Conservation (phyloP, 2,329 filamentous ascomycete genomes). For the Colletotrichum sp. region DNA sequence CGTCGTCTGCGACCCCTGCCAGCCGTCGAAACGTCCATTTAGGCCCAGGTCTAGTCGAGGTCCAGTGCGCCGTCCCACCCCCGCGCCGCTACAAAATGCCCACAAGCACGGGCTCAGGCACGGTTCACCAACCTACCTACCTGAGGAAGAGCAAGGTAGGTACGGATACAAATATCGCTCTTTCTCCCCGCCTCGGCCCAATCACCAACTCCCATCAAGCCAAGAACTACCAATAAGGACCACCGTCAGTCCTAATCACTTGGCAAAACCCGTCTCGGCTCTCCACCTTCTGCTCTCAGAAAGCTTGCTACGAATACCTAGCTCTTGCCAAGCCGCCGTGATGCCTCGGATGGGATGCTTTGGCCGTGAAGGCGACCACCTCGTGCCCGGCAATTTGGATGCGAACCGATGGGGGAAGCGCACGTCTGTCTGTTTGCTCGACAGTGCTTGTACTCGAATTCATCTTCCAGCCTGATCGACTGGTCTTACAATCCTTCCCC, state of each 20-base stretch:
- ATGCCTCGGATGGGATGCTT: conserved; percentile 9
- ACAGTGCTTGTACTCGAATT: not conserved
- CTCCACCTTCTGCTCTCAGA: conserved; percentile 19
- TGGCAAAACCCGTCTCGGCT: not conserved
- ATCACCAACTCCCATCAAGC: not conserved
- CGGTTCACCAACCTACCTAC: not conserved
- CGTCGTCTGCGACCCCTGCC: not conserved
- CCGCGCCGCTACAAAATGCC: conserved; percentile 4
- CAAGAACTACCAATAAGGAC: not conserved
- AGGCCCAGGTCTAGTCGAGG: not conserved
- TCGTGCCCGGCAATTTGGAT: not conserved
- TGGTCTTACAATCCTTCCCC: not conserved
- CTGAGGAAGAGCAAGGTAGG: not conserved
- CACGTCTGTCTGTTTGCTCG: not conserved
- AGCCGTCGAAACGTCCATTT: not conserved
- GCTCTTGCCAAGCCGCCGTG: conserved; percentile 13
- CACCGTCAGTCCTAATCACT: conserved; percentile 2
- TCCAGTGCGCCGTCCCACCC: conserved; percentile 9
- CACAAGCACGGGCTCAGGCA: not conserved
- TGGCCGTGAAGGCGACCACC: not conserved
- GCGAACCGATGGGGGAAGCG: not conserved
- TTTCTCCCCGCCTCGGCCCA: not conserved
- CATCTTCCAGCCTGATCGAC: not conserved
- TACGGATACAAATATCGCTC: conserved; percentile 5
- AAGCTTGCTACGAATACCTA: not conserved